These are phyloP conservation scores for Xylariaceae sp. DNA, from an alignment of 2,329 filamentous ascomycete species.

Conservation along the genomic window DNA sequence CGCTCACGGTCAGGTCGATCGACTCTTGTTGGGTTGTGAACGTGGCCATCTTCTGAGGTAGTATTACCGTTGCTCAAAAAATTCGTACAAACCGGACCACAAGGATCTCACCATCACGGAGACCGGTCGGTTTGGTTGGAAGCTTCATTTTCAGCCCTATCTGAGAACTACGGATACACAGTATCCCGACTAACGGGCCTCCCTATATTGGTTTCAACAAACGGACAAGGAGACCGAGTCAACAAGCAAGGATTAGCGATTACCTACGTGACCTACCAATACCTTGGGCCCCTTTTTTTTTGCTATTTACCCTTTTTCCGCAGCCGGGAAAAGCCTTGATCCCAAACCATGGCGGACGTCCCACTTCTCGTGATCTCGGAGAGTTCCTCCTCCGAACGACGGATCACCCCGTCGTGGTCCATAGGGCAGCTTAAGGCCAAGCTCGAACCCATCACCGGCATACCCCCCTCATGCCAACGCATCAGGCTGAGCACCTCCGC, in stretches of 20 bases:
- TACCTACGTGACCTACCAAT: neutral
- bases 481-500: constrained; percentile 64
- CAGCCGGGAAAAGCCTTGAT: constrained; percentile 13
- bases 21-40: neutral
- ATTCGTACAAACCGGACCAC: neutral
- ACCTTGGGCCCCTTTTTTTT: constrained; percentile 2
- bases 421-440: constrained; percentile 78
- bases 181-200: neutral
- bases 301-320: neutral
- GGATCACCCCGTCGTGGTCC: constrained; percentile 88
- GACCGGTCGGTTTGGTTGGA: constrained; percentile 6
- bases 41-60: constrained; percentile 1
- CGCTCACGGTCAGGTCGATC: neutral
- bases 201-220: constrained; percentile 7
- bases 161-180: neutral
- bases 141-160: constrained; percentile 21
- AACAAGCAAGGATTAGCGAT: constrained; percentile 3
- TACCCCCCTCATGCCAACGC: constrained; percentile 73
- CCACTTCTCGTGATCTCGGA: constrained; percentile 71
- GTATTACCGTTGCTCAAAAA: neutral
- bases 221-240: neutral
- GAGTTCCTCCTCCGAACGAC: constrained; percentile 76
- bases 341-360: constrained; percentile 58
- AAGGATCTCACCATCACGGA: constrained; percentile 3
- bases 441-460: constrained; percentile 87